A percentile compares a stretch with the other conserved stretches of the same genome.
Conservation (phyloP, 805 yeast species). For the Hemisphaericaspora nanyangensis region DNA sequence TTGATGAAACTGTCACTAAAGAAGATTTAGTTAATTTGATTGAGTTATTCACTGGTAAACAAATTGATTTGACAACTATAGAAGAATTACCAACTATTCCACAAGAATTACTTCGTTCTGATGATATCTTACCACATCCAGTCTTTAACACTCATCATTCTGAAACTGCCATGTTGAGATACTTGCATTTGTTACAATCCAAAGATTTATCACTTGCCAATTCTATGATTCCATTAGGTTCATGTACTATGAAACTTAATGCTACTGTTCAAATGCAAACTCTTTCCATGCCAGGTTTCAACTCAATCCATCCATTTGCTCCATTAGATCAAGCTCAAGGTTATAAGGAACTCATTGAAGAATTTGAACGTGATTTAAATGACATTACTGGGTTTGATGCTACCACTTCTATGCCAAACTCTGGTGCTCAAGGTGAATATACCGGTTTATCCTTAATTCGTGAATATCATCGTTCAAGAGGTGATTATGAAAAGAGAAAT, state of each 20-base stretch:
- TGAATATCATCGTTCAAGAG: constrained; percentile 66
- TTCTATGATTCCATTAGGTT: constrained; percentile 96
- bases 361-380: constrained; percentile 79
- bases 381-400: constrained; percentile 92
- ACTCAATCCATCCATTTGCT: constrained; percentile 86
- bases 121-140: constrained; percentile 58
- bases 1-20: constrained; percentile 83
- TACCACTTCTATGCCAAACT: constrained; percentile 90
- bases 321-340: constrained; percentile 89
- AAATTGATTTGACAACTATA: constrained; percentile 9
- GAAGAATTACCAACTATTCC: constrained; percentile 49
- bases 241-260: constrained; percentile 97
- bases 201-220: constrained; percentile 92
- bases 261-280: constrained; percentile 95
- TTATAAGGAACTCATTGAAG: constrained; percentile 68
- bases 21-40: constrained; percentile 57
- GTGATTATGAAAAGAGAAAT: constrained; percentile 65
- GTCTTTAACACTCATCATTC: constrained; percentile 88
- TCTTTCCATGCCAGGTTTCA: constrained; percentile 90
- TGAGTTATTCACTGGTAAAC: constrained; percentile 52
- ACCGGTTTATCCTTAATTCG: constrained; percentile 87
- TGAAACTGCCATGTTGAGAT: constrained; percentile 92
- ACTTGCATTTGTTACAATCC: constrained; percentile 74
- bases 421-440: constrained; percentile 98
- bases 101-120: constrained; percentile 48